Base-by-base conservation (phyloP, 495 filamentous ascomycete genomes). In the Talaromyces stipitatus region DNA sequence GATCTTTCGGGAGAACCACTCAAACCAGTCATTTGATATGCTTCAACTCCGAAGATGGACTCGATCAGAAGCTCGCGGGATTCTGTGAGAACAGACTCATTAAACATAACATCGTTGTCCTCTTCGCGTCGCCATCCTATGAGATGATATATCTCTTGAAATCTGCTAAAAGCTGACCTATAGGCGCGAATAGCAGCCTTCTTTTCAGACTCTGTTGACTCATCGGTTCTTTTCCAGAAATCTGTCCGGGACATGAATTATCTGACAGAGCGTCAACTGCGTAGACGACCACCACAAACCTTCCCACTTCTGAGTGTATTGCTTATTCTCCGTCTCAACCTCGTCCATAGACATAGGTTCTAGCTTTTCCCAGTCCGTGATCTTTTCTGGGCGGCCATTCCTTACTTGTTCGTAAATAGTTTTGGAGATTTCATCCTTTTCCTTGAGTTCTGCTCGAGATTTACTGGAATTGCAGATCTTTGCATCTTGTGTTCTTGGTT, bases 351-450 rank as follows among this genome's bases (percentile, higher is more conserved):
- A 22, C 53, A 43, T 28, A 1, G 27, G 53, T 12, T 55, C 53
- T 2, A 55, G n/a, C 23, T 45, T 29, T 27, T 55, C 26, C 53
- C 53, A 55, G 36, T 55, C 53, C 24, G 20, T 3, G 20, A 55
- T 43, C 53, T 29, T 45, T 14, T 55, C 36, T 14, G 53, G 53
- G 8, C 8, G 53, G 45, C 53, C 53, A 14, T 45, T 45, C 2
- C 28, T 29, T 2, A 41, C 12, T 45, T 55, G 20, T n/a, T 55
- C 53, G 53, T 45, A 0, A 65, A 73, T 62, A 75, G 80, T 85
- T 72, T 72, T 80, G 33, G 80, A 76, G n/a, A 82, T 64, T 38
- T 82, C 71, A 59, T 89, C 67, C 82, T 43, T 91, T 2, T 6
- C 53, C 36, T 29, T 41, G 12, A 43, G 23, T 27, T 26, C 33